Base-by-base conservation (phyloP, 1,284 basidiomycete genomes). In the Pseudozyma sp. region DNA sequence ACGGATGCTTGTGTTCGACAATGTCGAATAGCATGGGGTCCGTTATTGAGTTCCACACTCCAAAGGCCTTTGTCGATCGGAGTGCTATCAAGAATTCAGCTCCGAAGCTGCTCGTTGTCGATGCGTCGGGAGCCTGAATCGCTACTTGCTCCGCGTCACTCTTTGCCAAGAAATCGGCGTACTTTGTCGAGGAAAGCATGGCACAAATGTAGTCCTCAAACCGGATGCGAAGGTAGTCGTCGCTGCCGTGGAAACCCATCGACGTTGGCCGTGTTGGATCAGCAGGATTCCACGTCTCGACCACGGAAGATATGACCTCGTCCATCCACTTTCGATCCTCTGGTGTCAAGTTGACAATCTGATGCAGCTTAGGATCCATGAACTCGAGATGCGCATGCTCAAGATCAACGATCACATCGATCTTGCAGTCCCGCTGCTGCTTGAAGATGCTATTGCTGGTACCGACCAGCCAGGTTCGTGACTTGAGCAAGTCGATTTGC, bases 281-380 rank as follows among this genome's bases (percentile, higher is more conserved):
- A 11, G 58, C 65, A 5, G 78, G 70, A 34, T 84, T 83, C 81
- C 83, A 85, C 1, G 80, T 84, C n/a, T 79, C 75, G 5, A 69
- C 56, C 11, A 85, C 80, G 1, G 79, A 64, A 6, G 69, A 52
- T 39, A 83, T 77, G 21, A 85, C 51, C 49, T 91, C 90, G 80
- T 91, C 90, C 88, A 99, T 95, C 96, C 97, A 99, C 85, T 94
- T 97, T 63, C 96, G 88, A 86, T 99, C 97, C 1, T 95, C 93
- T 0, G 96, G 88, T 0, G 96, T 98, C 65, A 99, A 87, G 6
- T 89, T 89, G 34, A 92, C 90, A 31, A 92, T 86, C 35, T 91
- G 89, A 77, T 96, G 93, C 6, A 97, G 83, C 80, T 88, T 90
- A 0, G 91, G 90, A 84, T 98, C 91, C 34, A 91, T 48, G 57